These are phyloP conservation scores for Suhomyces taliae DNA, from an alignment of 1,139 yeast genomes.

Conservation along the genomic window DNA sequence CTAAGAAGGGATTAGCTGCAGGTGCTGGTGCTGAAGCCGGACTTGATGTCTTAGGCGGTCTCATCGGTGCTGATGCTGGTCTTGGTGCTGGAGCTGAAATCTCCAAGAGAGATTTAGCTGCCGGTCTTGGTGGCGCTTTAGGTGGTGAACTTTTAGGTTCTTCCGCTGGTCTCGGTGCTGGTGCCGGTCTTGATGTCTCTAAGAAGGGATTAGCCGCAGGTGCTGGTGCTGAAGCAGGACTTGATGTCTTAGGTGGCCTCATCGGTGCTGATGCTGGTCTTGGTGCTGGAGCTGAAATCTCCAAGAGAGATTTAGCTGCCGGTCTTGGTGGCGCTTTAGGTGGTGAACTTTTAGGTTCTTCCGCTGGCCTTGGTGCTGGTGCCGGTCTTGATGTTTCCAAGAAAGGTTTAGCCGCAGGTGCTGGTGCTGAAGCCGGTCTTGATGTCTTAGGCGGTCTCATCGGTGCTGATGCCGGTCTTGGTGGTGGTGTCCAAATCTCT, in stretches of 20 bases:
- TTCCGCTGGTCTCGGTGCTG: conserved; percentile 13
- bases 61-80: conserved; percentile 2
- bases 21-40: conserved; percentile 4
- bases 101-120: conserved; percentile 10
- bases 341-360: conserved; percentile 10
- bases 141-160: not conserved
- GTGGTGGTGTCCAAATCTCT: conserved; percentile 8
- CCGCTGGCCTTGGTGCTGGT: conserved; percentile 12
- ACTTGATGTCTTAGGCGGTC: conserved; percentile 1
- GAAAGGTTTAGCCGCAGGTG: conserved; percentile 20
- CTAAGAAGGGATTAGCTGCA: conserved; percentile 9
- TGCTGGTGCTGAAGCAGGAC: conserved; percentile 14
- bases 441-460: conserved; percentile 6
- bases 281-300: conserved; percentile 11
- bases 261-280: conserved; percentile 6
- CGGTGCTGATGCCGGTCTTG: conserved; percentile 16
- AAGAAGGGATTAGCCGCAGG: conserved; percentile 10
- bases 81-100: conserved; percentile 10
- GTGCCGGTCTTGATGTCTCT: conserved; percentile 4
- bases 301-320: conserved; percentile 6
- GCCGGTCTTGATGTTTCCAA: conserved; percentile 17
- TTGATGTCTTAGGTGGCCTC: conserved; percentile 7
- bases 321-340: conserved; percentile 12
- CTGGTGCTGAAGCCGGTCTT: conserved; percentile 3
- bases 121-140: conserved; percentile 11